Base-by-base conservation (phyloP, 2,329 filamentous ascomycete species). In the Talaromyces sp. region DNA sequence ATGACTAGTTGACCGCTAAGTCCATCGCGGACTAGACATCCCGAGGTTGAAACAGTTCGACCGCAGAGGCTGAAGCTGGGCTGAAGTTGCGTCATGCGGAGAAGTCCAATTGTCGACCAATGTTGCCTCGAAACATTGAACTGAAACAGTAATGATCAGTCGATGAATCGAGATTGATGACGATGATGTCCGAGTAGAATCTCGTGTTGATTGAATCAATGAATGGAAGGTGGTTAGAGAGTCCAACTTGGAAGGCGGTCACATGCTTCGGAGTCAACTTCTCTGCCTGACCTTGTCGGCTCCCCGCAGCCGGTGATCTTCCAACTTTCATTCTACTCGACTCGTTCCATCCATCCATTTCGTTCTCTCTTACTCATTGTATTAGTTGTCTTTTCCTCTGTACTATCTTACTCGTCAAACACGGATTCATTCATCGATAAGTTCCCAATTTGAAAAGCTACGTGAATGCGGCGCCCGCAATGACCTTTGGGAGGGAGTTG, bases 401-500 rank as follows among this genome's bases (percentile, higher is more conserved):
- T n/a, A n/a, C 12, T 35, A 37, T 35, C 18, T 54, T n/a, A 37
- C 31, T 35, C 31, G 16, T 35, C 48, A 31, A 2, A 46, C 5
- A 25, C 12, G 16, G 14, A 54, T 55, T 59, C 56, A 58, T 64
- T 16, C n/a, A 44, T 61, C 57, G 44, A 54, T 33, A 42, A 1
- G 39, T 25, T 39, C 54, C 14, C 7, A 16, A n/a, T 16, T 28
- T 28, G 28, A 8, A 54, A 11, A 54, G 50, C 31, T 54, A 23
- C 54, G 44, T 61, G 58, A 37, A 48, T 61, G 58, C 59, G 56
- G 65, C 67, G 65, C 69, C 67, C 71, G 70, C 71, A 69, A 72
- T 74, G 72, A 70, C 65, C 69, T 56, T 70, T 68, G 66, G 67
- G 65, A 67, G 67, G 66, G 66, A 66, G 68, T 74, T 73, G 72